A percentile compares a stretch with the other conserved stretches of the same genome.
Conservation (phyloP, 352 stramenopile species). For the Phytophthora colocasiae region DNA sequence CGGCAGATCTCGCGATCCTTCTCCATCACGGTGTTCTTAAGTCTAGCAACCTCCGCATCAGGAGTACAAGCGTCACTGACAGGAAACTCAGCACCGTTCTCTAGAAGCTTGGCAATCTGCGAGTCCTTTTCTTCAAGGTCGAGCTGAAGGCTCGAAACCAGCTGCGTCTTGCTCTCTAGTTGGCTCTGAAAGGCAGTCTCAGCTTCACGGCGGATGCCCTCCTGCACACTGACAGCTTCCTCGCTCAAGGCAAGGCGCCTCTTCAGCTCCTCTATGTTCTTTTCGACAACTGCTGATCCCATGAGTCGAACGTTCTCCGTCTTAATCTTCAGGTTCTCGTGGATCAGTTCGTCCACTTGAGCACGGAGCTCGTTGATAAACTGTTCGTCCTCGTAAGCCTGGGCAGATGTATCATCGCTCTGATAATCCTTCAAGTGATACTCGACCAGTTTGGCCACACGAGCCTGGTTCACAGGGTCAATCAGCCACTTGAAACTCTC, state of each 20-base stretch:
- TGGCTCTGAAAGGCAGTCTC: slow-evolving; percentile 57
- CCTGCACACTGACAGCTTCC: slow-evolving; percentile 47
- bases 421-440: slow-evolving; percentile 49
- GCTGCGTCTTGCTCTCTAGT: slow-evolving; percentile 38
- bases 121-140: slow-evolving; percentile 54
- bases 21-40: slow-evolving; percentile 62
- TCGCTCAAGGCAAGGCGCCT: slow-evolving; percentile 45
- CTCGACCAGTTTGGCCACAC: slow-evolving; percentile 59
- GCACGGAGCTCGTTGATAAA: slow-evolving; percentile 55
- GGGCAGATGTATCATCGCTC: slow-evolving; percentile 23
- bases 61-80: slow-evolving; percentile 34
- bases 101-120: slow-evolving; percentile 52
- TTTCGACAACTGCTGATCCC: slow-evolving; percentile 29
- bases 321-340: slow-evolving; percentile 69
- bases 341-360: slow-evolving; percentile 64
- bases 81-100: slow-evolving; percentile 43
- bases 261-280: slow-evolving; percentile 43
- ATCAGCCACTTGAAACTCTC: slow-evolving; percentile 66
- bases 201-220: slow-evolving; percentile 57
- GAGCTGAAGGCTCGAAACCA: slow-evolving; percentile 43
- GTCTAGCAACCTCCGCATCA: slow-evolving; percentile 52
- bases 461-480: slow-evolving; percentile 51
- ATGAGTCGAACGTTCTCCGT: slow-evolving; percentile 62
- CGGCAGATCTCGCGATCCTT: slow-evolving; percentile 87
- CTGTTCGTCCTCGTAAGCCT: slow-evolving; percentile 38